These are phyloP conservation scores for Xylaria acuta DNA, from an alignment of 495 filamentous ascomycete genomes.

Conservation along the genomic window DNA sequence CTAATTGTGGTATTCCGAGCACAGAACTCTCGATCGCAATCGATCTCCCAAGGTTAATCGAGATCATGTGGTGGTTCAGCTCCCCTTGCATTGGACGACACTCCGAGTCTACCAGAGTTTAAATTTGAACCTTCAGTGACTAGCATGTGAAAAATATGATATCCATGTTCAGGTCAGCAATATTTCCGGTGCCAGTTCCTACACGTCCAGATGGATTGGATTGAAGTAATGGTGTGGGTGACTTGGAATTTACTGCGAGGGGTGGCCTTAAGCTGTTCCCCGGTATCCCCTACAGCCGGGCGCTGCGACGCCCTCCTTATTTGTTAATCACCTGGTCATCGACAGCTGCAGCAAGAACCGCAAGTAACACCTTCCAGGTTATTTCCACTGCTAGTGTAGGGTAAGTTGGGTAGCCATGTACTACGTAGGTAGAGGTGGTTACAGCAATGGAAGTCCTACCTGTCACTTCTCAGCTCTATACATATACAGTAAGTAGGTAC, in stretches of 20 bases:
- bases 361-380: neutral
- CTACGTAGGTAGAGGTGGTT: neutral
- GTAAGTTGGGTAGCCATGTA: neutral
- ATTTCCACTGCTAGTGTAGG: neutral
- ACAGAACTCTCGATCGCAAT: neutral
- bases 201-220: neutral
- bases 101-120: neutral
- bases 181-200: neutral
- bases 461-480: constrained; percentile 4
- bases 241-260: neutral
- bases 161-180: neutral
- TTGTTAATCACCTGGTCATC: neutral
- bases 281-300: neutral
- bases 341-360: neutral
- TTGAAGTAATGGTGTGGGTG: neutral
- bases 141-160: neutral
- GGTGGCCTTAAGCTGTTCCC: neutral
- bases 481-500: neutral
- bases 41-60: neutral
- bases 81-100: neutral
- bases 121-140: neutral
- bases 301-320: neutral
- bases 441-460: neutral
- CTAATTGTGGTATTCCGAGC: neutral
- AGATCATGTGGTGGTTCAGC: neutral